Percentiles rank a stretch among this genome's conserved stretches.
These are phyloP conservation scores for Trichomonas tenax DNA, from an alignment of 208 protist genomes.

Conservation along the genomic window DNA sequence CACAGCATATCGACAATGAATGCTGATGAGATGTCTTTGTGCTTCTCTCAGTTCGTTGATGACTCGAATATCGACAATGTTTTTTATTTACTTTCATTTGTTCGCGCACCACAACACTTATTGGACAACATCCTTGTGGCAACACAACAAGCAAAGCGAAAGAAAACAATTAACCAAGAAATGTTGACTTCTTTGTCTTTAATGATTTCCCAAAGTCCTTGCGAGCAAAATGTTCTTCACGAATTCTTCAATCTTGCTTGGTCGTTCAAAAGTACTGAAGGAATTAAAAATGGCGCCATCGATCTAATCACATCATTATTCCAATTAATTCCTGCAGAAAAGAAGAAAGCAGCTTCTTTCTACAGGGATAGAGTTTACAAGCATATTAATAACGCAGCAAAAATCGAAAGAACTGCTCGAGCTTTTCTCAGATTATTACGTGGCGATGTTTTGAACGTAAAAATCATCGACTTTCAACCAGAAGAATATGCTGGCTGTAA, in stretches of 20 bases:
- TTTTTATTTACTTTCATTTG: not conserved
- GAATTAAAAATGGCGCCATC: not conserved
- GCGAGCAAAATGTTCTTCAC: not conserved
- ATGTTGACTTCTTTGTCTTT: not conserved
- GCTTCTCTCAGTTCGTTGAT: not conserved
- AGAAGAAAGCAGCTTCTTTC: not conserved
- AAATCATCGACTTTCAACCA: not conserved
- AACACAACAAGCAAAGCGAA: not conserved
- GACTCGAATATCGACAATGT: not conserved
- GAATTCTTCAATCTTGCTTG: not conserved
- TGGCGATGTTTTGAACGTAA: not conserved
- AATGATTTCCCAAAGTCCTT: not conserved
- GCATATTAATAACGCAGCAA: not conserved
- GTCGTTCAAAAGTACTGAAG: not conserved
- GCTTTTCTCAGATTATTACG: not conserved
- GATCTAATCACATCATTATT: not conserved
- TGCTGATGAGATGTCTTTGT: not conserved
- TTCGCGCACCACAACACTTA: not conserved
- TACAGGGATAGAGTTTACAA: not conserved
- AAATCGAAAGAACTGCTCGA: not conserved
- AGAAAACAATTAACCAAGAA: not conserved
- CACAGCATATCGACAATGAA: not conserved
- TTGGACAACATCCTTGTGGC: not conserved
- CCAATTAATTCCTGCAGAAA: not conserved
- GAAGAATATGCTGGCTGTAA: not conserved